Evolutionary conservation across 352 stramenopile genomes (phyloP).

Genomic region (Phytophthora fragariae): DNA sequence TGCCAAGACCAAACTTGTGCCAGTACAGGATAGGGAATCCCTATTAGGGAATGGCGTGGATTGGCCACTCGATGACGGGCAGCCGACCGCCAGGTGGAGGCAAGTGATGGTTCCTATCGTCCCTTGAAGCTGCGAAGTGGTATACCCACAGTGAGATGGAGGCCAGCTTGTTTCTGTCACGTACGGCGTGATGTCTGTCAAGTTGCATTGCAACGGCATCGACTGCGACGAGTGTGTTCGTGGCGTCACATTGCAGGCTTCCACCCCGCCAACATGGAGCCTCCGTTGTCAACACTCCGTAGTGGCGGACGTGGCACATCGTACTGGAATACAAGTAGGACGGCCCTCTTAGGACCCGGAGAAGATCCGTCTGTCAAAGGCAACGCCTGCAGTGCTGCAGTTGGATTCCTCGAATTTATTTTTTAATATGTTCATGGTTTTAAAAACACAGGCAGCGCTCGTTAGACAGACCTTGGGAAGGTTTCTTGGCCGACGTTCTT

Average conservation of each 20-base stretch:
- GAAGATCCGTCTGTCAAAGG: not conserved
- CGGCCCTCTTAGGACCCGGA: too few relatives aligned
- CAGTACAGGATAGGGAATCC: not conserved
- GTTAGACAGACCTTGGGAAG: too few relatives aligned
- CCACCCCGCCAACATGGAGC: not conserved
- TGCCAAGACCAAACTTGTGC: not conserved
- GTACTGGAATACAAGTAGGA: not conserved
- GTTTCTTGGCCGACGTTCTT: too few relatives aligned
- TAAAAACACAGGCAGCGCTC: too few relatives aligned
- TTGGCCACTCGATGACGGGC: not conserved
- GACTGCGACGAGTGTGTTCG: not conserved
- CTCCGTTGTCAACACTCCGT: not conserved
- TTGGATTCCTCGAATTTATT: too few relatives aligned
- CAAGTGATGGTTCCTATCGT: not conserved
- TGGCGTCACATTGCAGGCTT: not conserved
- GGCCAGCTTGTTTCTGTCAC: constrained; percentile 1
- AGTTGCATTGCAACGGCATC: not conserved
- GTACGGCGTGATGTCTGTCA: not conserved
- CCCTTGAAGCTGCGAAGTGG: not conserved
- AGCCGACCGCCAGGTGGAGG: not conserved
- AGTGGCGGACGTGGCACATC: not conserved
- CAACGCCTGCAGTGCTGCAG: too few relatives aligned
- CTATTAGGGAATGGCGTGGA: not conserved
- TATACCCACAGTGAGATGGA: not conserved
- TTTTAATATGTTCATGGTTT: too few relatives aligned